phyloP scores from a whole-genome alignment of 2,329 filamentous ascomycete genomes.

The Fusarium scirpi region DNA sequence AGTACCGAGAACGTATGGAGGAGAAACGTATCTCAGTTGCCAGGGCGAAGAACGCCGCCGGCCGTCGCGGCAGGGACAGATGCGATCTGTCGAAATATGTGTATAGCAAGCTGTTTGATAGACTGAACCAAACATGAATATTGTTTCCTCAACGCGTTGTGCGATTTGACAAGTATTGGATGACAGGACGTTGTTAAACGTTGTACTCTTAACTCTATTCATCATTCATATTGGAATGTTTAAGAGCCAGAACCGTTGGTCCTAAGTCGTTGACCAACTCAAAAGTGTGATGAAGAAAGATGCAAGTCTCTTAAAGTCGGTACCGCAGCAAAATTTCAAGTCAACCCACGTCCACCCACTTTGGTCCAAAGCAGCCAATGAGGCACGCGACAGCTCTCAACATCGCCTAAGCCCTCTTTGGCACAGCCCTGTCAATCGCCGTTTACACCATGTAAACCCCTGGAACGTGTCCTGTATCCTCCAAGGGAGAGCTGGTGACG shows the following conservation, averaged over 20 bases:
- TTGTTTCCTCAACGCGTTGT: background rate
- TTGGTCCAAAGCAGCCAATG: constrained; percentile 37
- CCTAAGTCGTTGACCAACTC: background rate
- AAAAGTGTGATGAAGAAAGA: constrained; percentile 27
- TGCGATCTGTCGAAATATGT: constrained; percentile 19
- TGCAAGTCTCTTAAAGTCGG: constrained; percentile 10
- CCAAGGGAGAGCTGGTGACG: constrained; percentile 33
- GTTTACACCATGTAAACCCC: constrained; percentile 34
- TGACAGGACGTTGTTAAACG: background rate
- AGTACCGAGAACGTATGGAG: constrained; percentile 83
- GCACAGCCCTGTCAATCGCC: constrained; percentile 39
- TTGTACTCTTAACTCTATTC: background rate
- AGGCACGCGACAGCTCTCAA: constrained; percentile 22
- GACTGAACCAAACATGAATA: constrained; percentile 4
- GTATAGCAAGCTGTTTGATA: constrained; percentile 29
- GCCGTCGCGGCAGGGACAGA: constrained; percentile 65
- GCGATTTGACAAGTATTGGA: background rate
- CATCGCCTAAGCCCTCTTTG: constrained; percentile 22
- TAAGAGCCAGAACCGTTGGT: background rate
- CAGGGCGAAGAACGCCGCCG: constrained; percentile 59
- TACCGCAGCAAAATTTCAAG: constrained; percentile 41
- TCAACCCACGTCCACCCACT: constrained; percentile 32
- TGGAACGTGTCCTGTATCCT: constrained; percentile 38
- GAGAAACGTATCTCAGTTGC: constrained; percentile 70
- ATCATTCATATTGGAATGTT: constrained; percentile 1